These are phyloP conservation scores for Penicillium sp. DNA, from an alignment of 2,329 filamentous ascomycete genomes.

Conservation along the genomic window DNA sequence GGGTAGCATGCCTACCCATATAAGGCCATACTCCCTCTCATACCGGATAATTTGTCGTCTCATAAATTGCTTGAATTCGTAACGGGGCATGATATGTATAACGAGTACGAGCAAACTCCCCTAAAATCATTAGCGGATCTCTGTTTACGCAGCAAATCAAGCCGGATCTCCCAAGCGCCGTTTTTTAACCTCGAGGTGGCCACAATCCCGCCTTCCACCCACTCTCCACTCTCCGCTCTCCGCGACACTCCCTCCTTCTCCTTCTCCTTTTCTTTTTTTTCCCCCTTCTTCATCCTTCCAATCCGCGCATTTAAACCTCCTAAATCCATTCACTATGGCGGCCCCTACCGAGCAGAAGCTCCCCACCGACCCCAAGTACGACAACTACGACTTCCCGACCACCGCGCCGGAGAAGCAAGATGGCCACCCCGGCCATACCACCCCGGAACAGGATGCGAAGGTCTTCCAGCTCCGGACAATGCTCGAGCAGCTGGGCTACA, in stretches of 20 bases:
- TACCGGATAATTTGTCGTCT: not conserved
- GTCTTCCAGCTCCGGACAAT: slow-evolving; percentile 81
- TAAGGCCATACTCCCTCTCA: not conserved
- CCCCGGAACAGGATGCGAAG: slow-evolving; percentile 83
- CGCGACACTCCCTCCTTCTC: slow-evolving; percentile 24
- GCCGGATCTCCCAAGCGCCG: not conserved
- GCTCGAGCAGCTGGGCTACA: slow-evolving; percentile 83
- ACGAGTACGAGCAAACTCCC: not conserved
- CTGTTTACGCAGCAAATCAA: not conserved
- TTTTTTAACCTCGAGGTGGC: slow-evolving; percentile 23
- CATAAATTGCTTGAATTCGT: not conserved
- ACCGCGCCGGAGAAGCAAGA: slow-evolving; percentile 68
- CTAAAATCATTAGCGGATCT: not conserved
- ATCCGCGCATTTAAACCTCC: slow-evolving; percentile 15
- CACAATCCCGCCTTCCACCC: slow-evolving; percentile 26
- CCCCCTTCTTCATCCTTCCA: slow-evolving; percentile 18
- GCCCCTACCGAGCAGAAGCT: slow-evolving; percentile 38
- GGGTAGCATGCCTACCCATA: not conserved
- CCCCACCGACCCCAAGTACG: slow-evolving; percentile 82
- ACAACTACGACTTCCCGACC: slow-evolving; percentile 91
- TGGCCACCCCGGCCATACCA: slow-evolving; percentile 89
- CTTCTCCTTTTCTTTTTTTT: slow-evolving; percentile 25
- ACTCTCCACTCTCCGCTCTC: slow-evolving; percentile 22
- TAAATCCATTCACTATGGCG: slow-evolving; percentile 32
- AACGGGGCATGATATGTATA: not conserved